phyloP scores from a whole-genome alignment of 148 eudicot genomes.

The Camellia sinensis region DNA sequence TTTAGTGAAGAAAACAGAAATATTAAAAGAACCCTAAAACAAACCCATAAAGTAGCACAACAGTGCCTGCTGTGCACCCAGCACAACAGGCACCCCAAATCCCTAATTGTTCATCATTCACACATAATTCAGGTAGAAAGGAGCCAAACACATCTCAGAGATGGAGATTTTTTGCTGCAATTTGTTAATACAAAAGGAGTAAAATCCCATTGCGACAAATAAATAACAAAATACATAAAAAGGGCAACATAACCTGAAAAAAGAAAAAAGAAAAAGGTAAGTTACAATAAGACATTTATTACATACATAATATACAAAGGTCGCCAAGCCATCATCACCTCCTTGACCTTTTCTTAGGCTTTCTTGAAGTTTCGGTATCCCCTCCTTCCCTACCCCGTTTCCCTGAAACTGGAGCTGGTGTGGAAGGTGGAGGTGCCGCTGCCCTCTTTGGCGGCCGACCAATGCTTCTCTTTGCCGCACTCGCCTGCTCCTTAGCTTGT shows the following conservation, averaged over 20 bases:
- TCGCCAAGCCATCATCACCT: conserved; percentile 20
- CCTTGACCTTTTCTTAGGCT: conserved; percentile 50
- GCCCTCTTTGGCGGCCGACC: conserved; percentile 50
- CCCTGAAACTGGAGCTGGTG: conserved; percentile 18
- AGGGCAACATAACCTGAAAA: neutral
- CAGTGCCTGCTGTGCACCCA: too few relatives aligned
- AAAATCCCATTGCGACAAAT: neutral
- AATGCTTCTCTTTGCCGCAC: conserved; percentile 24
- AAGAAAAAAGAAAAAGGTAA: neutral
- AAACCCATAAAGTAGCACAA: too few relatives aligned
- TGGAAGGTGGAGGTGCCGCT: conserved; percentile 25
- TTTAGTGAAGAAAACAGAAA: too few relatives aligned
- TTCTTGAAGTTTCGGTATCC: conserved; percentile 26
- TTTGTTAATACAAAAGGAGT: neutral
- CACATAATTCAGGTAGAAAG: too few relatives aligned
- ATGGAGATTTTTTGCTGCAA: too few relatives aligned
- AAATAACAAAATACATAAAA: neutral
- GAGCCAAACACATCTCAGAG: too few relatives aligned
- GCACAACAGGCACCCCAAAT: too few relatives aligned
- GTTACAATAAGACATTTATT: neutral
- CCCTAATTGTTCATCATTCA: too few relatives aligned
- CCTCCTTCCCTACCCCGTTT: conserved; percentile 34
- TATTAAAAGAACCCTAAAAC: too few relatives aligned
- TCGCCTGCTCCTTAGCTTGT: conserved; percentile 24
- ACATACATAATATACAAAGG: conserved; percentile 4